A percentile compares a stretch with the other conserved stretches of the same genome.
Conservation (phyloP, 2,329 filamentous ascomycete genomes). For the Cercospora sesami region DNA sequence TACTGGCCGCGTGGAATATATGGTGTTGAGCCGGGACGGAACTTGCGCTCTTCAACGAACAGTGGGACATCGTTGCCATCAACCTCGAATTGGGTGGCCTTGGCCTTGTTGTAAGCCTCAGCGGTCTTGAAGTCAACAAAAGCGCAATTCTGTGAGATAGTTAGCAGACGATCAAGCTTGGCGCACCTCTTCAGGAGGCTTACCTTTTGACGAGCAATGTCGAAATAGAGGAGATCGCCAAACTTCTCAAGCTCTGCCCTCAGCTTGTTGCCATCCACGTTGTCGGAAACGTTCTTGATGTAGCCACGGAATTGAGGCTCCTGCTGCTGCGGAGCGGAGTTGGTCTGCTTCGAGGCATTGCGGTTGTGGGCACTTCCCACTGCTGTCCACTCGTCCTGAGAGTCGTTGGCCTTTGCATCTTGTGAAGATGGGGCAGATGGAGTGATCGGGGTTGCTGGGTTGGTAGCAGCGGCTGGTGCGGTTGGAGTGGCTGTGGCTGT, state of each 20-base stretch:
- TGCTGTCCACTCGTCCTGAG: slow-evolving; percentile 83
- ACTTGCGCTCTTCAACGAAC: slow-evolving; percentile 82
- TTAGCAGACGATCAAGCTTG: neutral
- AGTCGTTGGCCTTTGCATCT: slow-evolving; percentile 43
- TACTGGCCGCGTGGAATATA: slow-evolving; percentile 42
- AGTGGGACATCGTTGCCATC: slow-evolving; percentile 79
- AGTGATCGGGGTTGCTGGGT: slow-evolving; percentile 24
- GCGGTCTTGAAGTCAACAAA: slow-evolving; percentile 89
- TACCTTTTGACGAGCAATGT: slow-evolving; percentile 74
- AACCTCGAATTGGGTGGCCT: slow-evolving; percentile 77
- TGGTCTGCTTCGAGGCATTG: slow-evolving; percentile 67
- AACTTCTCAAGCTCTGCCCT: slow-evolving; percentile 69
- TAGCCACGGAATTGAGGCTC: slow-evolving; percentile 79
- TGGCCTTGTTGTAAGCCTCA: slow-evolving; percentile 79
- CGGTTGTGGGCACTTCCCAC: slow-evolving; percentile 76
- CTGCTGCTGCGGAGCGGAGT: slow-evolving; percentile 65
- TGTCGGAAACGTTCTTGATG: slow-evolving; percentile 93
- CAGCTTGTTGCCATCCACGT: slow-evolving; percentile 74
- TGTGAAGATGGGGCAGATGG: slow-evolving; percentile 40
- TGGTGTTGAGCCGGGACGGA: slow-evolving; percentile 46
- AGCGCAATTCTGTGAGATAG: slow-evolving; percentile 74
- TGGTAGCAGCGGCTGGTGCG: slow-evolving; percentile 31
- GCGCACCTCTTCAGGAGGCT: slow-evolving; percentile 23
- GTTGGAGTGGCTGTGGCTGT: slow-evolving; percentile 35
- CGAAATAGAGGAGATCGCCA: slow-evolving; percentile 63